These are phyloP conservation scores for Paramecium tetraurelia DNA, from an alignment of 73 alveolate genomes.

Conservation along the genomic window DNA sequence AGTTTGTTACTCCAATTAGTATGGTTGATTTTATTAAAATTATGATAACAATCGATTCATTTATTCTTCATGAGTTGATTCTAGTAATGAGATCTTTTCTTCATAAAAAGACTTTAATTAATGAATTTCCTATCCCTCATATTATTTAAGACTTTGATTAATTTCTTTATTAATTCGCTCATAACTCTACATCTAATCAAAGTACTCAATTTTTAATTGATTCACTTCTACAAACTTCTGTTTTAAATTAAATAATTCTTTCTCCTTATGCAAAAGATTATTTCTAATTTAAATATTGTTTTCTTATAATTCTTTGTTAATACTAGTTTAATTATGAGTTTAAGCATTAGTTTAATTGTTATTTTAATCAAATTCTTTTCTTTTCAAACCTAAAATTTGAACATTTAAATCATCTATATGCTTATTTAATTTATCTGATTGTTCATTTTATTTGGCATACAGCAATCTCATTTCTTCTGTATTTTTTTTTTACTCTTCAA, in stretches of 20 bases:
- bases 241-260: background rate
- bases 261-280: background rate
- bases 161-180: background rate
- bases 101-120: conserved; percentile 3
- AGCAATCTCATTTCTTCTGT: background rate
- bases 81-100: background rate
- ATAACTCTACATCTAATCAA: background rate
- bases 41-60: conserved; percentile 13
- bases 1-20: background rate
- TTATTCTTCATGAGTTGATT: conserved; percentile 17
- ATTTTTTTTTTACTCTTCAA: background rate
- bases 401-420: background rate
- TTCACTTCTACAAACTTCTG: background rate
- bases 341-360: background rate
- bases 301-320: background rate
- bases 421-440: background rate
- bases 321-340: background rate
- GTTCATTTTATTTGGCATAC: background rate
- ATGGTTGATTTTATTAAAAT: background rate
- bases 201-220: background rate
- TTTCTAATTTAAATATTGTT: background rate
- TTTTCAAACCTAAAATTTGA: background rate
- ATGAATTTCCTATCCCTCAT: background rate
- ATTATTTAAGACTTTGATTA: background rate
- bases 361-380: background rate